Percentiles rank a stretch among this genome's conserved stretches.
These are phyloP conservation scores for Ogataea thermomethanolica DNA, from an alignment of 805 yeast genomes.

Conservation along the genomic window DNA sequence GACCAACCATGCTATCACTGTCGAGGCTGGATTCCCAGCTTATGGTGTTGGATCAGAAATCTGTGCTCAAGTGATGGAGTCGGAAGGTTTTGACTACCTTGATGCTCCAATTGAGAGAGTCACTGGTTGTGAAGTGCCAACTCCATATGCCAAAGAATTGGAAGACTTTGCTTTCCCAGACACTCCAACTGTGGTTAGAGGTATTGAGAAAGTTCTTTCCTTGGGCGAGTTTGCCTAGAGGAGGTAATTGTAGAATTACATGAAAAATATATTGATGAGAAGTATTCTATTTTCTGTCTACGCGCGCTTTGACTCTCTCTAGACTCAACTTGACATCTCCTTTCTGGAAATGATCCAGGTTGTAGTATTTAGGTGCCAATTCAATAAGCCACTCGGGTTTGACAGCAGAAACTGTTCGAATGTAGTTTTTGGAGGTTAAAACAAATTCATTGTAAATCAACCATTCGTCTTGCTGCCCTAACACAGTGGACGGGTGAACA, in stretches of 20 bases:
- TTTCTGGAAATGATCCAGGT: constrained; percentile 56
- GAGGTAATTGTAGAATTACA: constrained; percentile 6
- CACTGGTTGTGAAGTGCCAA: constrained; percentile 99
- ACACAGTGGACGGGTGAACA: constrained; percentile 88
- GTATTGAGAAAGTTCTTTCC: constrained; percentile 74
- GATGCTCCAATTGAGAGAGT: constrained; percentile 99
- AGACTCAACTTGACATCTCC: constrained; percentile 72
- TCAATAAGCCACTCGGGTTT: constrained; percentile 92
- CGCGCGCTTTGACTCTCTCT: constrained; percentile 53
- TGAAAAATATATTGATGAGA: constrained; percentile 8
- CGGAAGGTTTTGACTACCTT: constrained; percentile 95
- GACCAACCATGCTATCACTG: constrained; percentile 94
- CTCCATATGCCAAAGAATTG: constrained; percentile 94
- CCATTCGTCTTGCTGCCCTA: constrained; percentile 90
- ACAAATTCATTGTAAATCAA: constrained; percentile 94
- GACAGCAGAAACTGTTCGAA: constrained; percentile 87
- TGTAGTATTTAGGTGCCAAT: constrained; percentile 69
- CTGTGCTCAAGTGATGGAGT: constrained; percentile 96
- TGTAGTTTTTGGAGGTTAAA: constrained; percentile 86
- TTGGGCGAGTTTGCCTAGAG: constrained; percentile 38
- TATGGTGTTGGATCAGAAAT: constrained; percentile 99
- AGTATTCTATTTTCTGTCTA: constrained; percentile 38
- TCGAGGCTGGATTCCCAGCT: constrained; percentile 97
- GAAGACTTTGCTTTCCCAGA: constrained; percentile 99
- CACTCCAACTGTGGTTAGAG: constrained; percentile 83